phyloP scores from a whole-genome alignment of 2,329 filamentous ascomycete species.

The Aspergillus glaucus region DNA sequence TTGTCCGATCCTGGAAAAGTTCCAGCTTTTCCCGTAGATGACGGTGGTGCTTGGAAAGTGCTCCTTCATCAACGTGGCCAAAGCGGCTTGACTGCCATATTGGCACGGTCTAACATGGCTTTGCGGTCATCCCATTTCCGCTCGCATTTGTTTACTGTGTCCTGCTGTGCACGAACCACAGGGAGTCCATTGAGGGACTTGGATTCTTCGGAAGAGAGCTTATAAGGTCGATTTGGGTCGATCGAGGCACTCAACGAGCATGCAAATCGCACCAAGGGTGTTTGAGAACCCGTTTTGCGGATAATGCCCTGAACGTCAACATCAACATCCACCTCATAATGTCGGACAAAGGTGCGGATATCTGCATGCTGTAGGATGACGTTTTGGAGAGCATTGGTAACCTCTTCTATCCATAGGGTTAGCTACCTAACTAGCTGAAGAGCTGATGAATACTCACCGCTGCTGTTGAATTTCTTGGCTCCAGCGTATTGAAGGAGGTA shows the following conservation, averaged over 20 bases:
- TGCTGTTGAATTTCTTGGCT: constrained; percentile 31
- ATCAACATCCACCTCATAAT: constrained; percentile 23
- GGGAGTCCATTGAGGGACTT: constrained; percentile 18
- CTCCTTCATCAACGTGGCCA: not conserved
- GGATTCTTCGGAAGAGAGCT: constrained; percentile 14
- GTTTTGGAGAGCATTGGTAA: not conserved
- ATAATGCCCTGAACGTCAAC: constrained; percentile 22
- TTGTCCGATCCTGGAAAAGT: constrained; percentile 5
- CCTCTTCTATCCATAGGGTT: not conserved
- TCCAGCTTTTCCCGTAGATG: constrained; percentile 9
- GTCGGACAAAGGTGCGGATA: constrained; percentile 21
- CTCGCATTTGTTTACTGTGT: constrained; percentile 2
- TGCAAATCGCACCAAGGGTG: constrained; percentile 10
- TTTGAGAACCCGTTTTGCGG: constrained; percentile 14
- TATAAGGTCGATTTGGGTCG: too few relatives aligned
- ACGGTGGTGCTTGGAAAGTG: not conserved
- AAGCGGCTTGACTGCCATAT: constrained; percentile 2
- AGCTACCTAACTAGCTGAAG: not conserved
- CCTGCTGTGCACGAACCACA: too few relatives aligned
- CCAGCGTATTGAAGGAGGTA: constrained; percentile 28
- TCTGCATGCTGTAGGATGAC: constrained; percentile 1
- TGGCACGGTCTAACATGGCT: constrained; percentile 11
- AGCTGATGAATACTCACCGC: constrained; percentile 18
- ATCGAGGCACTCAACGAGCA: too few relatives aligned
- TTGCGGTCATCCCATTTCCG: constrained; percentile 11